A percentile compares a stretch with the other conserved stretches of the same genome.
Evolutionary conservation across 768 basidiomycete genomes (phyloP).

Genomic region (Hortiboletus flavorubellus): DNA sequence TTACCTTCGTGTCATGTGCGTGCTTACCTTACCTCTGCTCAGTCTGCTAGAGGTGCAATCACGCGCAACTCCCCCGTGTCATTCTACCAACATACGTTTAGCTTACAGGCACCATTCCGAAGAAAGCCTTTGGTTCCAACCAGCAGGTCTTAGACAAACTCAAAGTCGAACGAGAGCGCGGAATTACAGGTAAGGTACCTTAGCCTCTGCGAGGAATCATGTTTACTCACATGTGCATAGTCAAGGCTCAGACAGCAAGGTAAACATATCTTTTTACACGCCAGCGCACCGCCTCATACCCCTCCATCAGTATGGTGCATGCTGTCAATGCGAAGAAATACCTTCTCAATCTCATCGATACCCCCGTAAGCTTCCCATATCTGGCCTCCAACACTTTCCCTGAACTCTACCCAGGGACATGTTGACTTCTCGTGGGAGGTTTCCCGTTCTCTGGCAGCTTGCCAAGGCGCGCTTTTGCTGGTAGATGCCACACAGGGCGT

Average conservation of each 20-base stretch:
- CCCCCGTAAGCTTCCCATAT: constrained; percentile 55
- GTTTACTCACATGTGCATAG: constrained; percentile 36
- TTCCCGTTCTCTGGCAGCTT: constrained; percentile 86
- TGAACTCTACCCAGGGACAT: constrained; percentile 61
- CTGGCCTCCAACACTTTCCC: not conserved
- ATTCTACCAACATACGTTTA: constrained; percentile 34
- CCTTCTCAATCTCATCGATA: constrained; percentile 94
- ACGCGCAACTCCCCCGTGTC: not conserved
- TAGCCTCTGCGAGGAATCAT: not conserved
- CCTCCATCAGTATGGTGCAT: constrained; percentile 70
- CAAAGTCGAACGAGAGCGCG: constrained; percentile 95
- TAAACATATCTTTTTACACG: constrained; percentile 23
- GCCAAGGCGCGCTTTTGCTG: constrained; percentile 82
- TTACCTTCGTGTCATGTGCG: constrained; percentile 1
- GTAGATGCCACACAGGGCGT: constrained; percentile 98
- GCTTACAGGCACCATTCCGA: constrained; percentile 85
- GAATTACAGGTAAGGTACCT: constrained; percentile 72
- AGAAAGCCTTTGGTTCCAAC: constrained; percentile 61
- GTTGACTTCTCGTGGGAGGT: constrained; percentile 99
- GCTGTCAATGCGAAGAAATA: constrained; percentile 50
- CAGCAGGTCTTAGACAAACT: constrained; percentile 89
- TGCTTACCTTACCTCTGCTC: constrained; percentile 4
- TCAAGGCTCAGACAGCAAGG: constrained; percentile 96
- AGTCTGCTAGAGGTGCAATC: constrained; percentile 69
- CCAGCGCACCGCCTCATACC: constrained; percentile 3